Base-by-base conservation (phyloP, 2,329 filamentous ascomycete species). In the Daldinia sp. region DNA sequence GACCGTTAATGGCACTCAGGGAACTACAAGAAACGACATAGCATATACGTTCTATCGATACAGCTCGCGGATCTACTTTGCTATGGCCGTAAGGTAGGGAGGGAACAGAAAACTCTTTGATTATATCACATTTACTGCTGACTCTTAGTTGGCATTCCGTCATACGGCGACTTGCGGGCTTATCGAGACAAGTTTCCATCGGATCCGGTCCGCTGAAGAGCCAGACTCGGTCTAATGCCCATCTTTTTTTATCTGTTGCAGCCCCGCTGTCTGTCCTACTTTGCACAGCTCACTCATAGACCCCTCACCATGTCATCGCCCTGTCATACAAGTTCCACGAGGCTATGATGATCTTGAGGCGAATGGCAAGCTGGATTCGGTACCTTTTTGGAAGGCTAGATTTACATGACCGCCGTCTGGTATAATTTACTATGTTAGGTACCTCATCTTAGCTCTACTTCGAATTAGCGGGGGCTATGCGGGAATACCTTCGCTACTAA, bases 171-270 rank as follows among this genome's bases (percentile, higher is more conserved):
- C 26, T 46, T 64, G 56, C 55, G 63, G 60, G 65, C 60, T 71
- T 63, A 69, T 56, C 60, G 44, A 70, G 65, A 68, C 65, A 68
- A 59, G 63, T 60, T 71, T 61, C 42, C 37, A 55, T 59, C 56
- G 39, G 60, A 56, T 28, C 65, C 69, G 63, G 66, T 69, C 66
- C 60, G 66, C 64, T 61, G 44, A 71, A 20, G 44, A 53, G 61
- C 46, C 26, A 67, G 60, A 61, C 59, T 56, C 55, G 58, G 68
- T 68, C 56, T 63, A 51, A 51, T 12, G 46, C 26, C 26, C 46
- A 30, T 64, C 41, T 53, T 68, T 62, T 62, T 54, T 60, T 41
- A 39, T 50, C 41, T 51, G n/a, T 58, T 55, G 44, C 15, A 51
- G 46, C 65, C 64, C 46, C 30, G 56, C 59, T 54, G 65, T 58